Evolutionary conservation across 2,329 filamentous ascomycete genomes (phyloP).

Genomic region (Trichophyton verrucosum): DNA sequence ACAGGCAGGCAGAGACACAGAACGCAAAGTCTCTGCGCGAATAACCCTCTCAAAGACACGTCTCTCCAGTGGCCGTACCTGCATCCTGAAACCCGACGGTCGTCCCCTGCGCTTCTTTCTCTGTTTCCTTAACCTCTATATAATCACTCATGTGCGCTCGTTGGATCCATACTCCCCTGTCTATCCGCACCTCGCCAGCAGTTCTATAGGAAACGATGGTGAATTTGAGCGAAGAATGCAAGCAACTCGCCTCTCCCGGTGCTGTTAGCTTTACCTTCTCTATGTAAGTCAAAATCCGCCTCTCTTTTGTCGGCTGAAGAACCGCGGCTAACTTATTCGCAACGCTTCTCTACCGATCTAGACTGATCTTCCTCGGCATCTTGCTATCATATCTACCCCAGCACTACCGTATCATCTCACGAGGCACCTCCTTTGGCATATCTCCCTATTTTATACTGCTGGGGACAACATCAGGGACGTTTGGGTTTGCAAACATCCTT

Average conservation of each 20-base stretch:
- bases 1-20: background rate
- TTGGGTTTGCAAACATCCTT: conserved; percentile 83
- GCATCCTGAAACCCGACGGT: background rate
- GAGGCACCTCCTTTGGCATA: conserved; percentile 81
- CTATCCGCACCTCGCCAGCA: background rate
- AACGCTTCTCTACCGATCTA: conserved; percentile 20
- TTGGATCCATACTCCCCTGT: background rate
- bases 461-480: conserved; percentile 80
- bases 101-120: background rate
- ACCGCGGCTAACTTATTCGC: conserved; percentile 3
- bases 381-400: conserved; percentile 89
- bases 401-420: conserved; percentile 77
- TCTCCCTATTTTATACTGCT: conserved; percentile 91
- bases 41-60: background rate
- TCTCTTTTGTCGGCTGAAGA: background rate
- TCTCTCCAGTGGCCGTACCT: conserved; percentile 1
- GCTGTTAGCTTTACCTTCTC: conserved; percentile 43
- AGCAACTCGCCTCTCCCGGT: conserved; percentile 40
- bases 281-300: conserved; percentile 31
- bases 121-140: background rate
- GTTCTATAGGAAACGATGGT: background rate
- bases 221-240: conserved; percentile 28
- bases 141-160: background rate
- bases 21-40: background rate
- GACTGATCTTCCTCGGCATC: conserved; percentile 73